phyloP scores from a whole-genome alignment of 768 basidiomycete genomes.

The Strobilomyces confusus region DNA sequence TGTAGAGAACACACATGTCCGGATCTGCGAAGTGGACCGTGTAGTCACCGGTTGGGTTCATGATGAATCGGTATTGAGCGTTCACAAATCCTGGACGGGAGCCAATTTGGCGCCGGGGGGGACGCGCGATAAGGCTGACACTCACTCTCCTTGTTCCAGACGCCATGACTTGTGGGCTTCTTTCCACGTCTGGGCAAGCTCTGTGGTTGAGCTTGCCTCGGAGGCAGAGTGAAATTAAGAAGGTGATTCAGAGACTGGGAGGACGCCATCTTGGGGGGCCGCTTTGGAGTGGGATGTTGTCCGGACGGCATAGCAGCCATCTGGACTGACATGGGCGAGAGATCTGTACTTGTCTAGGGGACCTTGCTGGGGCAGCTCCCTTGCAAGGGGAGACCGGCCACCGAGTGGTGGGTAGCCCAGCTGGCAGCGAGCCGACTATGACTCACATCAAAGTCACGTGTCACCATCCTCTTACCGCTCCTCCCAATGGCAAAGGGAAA shows the following conservation, averaged over 20 bases:
- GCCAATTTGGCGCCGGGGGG: slow-evolving; percentile 15
- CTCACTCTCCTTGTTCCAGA: slow-evolving; percentile 93
- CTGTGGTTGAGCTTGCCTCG: slow-evolving; percentile 63
- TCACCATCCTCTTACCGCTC: neutral
- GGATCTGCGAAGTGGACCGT: slow-evolving; percentile 97
- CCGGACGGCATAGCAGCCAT: slow-evolving; percentile 25
- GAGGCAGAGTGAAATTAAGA: slow-evolving; percentile 91
- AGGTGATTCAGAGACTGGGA: slow-evolving; percentile 74
- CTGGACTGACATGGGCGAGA: slow-evolving; percentile 21
- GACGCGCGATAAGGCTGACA: slow-evolving; percentile 23
- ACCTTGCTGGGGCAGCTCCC: slow-evolving; percentile 40
- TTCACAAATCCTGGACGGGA: slow-evolving; percentile 82
- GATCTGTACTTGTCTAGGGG: slow-evolving; percentile 12
- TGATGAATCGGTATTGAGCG: slow-evolving; percentile 92
- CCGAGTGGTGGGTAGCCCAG: slow-evolving; percentile 1
- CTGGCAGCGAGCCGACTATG: slow-evolving; percentile 4
- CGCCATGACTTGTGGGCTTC: slow-evolving; percentile 57
- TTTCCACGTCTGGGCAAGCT: slow-evolving; percentile 72
- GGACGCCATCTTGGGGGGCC: slow-evolving; percentile 64
- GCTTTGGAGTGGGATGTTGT: slow-evolving; percentile 46
- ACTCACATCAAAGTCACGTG: slow-evolving; percentile 30
- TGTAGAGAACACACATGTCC: slow-evolving; percentile 68
- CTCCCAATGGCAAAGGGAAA: slow-evolving; percentile 77
- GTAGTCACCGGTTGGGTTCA: slow-evolving; percentile 90
- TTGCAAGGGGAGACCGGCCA: slow-evolving; percentile 42